Evolutionary conservation across 2,329 filamentous ascomycete genomes (phyloP), one percentile per base, ranked within the genome.

Genomic region (Huntiella savannae): DNA sequence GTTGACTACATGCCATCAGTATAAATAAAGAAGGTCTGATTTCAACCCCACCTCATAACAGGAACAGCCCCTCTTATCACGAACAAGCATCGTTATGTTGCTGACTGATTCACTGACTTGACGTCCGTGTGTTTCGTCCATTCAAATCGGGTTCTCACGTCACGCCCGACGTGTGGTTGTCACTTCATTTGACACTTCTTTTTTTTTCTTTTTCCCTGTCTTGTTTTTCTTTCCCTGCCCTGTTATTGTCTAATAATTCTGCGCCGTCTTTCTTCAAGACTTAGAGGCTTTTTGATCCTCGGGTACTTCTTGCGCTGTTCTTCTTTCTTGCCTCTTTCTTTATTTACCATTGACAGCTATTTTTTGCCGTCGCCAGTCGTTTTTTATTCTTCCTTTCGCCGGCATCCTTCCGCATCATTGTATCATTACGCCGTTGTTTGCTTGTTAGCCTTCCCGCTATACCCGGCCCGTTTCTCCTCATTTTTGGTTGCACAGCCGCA

Each of bases 241-340:
- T 17, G 15, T 28, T 37, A 8, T 28, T 3, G 7, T 4, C 35
- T 8, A n/a, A 28, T 22, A 19, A n/a, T n/a, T 45, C 3, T 12
- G 13, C 22, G 13, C 35, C n/a, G 8, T 11, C 28, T 11, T 45
- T 37, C n/a, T 12, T 36, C 11, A 10, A 45, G 17, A 12, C 15
- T 4, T n/a, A 28, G 8, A 13, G n/a, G 4, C 17, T 15, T n/a
- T 16, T 40, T 40, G 6, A 35, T 33, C 8, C 17, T 45, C 33
- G 4, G 8, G 8, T 28, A 17, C 17, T 10, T 43, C 8, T 43
- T 43, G 16, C 28, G 22, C 40, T 34, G 10, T n/a, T 43, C 40
- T 33, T 42, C 2, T 42, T 33, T 34, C 17, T 46, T 34, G 33
- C 33, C 11, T 39, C 41, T 46, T 46, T 34, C 17, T 46, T 34